Percentiles rank a stretch among this genome's conserved stretches.
These are phyloP conservation scores for Chenopodium formosanum DNA, from an alignment of 148 eudicot species.

Conservation along the genomic window DNA sequence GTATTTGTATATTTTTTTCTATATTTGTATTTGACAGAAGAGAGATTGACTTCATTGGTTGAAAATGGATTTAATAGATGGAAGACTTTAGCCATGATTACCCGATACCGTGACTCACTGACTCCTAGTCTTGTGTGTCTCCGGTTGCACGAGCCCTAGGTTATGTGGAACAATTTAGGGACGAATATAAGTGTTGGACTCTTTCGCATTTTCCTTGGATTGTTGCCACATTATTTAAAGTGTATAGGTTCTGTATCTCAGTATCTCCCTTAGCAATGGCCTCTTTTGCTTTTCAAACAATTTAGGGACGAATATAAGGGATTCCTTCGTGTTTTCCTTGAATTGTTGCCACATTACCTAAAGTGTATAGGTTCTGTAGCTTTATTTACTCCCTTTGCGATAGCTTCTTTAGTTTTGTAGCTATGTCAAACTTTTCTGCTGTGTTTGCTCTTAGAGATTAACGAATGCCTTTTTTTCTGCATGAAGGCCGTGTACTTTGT, in stretches of 20 bases:
- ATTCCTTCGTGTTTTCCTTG: neutral
- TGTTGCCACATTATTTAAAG: neutral
- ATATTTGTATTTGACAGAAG: neutral
- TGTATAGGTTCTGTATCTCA: neutral
- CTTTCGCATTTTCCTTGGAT: neutral
- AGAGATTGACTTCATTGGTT: neutral
- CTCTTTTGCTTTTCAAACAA: no score
- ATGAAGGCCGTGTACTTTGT: neutral
- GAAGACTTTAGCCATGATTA: neutral
- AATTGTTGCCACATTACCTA: neutral
- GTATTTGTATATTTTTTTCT: neutral
- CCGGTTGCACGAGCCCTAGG: neutral
- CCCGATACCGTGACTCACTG: neutral
- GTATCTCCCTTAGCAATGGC: no score
- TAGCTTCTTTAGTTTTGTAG: no score
- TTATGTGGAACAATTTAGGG: neutral
- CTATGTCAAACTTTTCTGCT: neutral
- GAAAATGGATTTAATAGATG: neutral
- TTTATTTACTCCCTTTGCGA: no score
- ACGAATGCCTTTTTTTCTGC: slow-evolving; percentile 6
- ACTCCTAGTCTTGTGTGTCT: neutral
- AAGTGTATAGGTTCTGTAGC: neutral
- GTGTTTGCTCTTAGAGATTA: neutral
- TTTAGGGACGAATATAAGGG: neutral
- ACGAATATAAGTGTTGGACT: neutral